Base-by-base conservation (phyloP, 1,139 yeast genomes). In the Yarrowia galli region DNA sequence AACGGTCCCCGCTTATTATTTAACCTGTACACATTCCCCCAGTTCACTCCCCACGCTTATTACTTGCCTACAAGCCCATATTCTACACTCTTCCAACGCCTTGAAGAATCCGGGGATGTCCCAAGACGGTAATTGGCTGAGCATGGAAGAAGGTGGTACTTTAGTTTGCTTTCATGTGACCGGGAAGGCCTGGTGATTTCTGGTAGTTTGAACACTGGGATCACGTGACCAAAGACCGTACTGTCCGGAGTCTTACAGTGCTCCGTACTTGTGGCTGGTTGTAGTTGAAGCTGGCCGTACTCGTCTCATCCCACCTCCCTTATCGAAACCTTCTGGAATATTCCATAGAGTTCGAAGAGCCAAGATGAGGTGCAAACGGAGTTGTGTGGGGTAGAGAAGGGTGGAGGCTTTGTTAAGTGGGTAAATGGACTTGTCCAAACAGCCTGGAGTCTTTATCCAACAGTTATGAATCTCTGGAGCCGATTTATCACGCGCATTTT, bases 291-390 rank as follows among this genome's bases (percentile, higher is more conserved):
- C n/a, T n/a, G n/a, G n/a, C n/a, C n/a, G n/a, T n/a, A n/a, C n/a
- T n/a, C n/a, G n/a, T n/a, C n/a, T n/a, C n/a, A n/a, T n/a, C n/a
- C n/a, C 42, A 9, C 13, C 6, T 8, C 15, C 16, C 60, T 53
- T 53, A 58, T 58, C 46, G 49, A 43, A 40, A 58, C 64, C 64
- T 58, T 58, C 64, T 43, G 40, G 48, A 58, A 58, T 58, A 9
- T 58, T 43, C 49, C 49, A 58, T 42, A 58, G 49, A 58, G 49
- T 42, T 58, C 49, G 48, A 28, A 28, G 38, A 20, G 10, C n/a
- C 7, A 16, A 13, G 16, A 22, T n/a, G 45, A 12, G 60, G 10
- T 8, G 7, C 13, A 35, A 20, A n/a, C 15, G 40, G 18, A 23
- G 42, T 20, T 15, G 3, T 35, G n/a, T 28, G 40, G 23, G 23